phyloP scores from a whole-genome alignment of 768 basidiomycete genomes.

The Boletales sp. region DNA sequence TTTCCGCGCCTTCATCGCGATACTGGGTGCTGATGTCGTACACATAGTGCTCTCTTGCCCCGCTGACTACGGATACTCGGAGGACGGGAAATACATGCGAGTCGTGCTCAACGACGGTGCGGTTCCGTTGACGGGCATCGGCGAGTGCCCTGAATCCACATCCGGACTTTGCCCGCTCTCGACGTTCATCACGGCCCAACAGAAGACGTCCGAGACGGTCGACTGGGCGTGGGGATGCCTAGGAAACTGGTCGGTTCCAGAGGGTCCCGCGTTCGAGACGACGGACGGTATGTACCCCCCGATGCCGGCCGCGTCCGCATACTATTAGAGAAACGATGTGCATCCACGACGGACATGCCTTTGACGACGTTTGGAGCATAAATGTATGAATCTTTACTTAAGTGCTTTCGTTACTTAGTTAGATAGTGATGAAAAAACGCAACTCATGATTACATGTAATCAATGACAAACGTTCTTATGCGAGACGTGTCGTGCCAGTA shows the following conservation, averaged over 20 bases:
- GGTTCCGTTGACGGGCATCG: constrained; percentile 72
- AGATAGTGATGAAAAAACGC: too few species aligned
- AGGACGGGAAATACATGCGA: constrained; percentile 58
- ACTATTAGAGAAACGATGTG: too few species aligned
- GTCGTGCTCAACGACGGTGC: constrained; percentile 88
- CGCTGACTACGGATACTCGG: background rate
- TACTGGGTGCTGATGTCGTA: background rate
- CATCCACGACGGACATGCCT: too few species aligned
- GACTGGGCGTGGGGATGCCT: constrained; percentile 77
- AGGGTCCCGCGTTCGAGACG: too few species aligned
- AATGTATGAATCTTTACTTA: too few species aligned
- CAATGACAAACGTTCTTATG: too few species aligned
- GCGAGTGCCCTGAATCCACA: constrained; percentile 60
- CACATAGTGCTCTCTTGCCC: constrained; percentile 58
- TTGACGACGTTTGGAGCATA: too few species aligned
- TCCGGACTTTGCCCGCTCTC: constrained; percentile 72
- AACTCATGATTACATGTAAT: too few species aligned
- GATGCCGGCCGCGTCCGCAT: too few species aligned
- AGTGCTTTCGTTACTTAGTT: too few species aligned
- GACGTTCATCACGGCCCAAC: constrained; percentile 67
- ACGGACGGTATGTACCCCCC: too few species aligned
- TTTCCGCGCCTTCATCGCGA: background rate
- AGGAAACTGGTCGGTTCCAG: constrained; percentile 71
- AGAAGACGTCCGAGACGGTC: constrained; percentile 57
- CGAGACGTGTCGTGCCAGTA: too few species aligned